Evolutionary conservation across 306 rosid species (phyloP).

Genomic region (Arachis stenosperma): DNA sequence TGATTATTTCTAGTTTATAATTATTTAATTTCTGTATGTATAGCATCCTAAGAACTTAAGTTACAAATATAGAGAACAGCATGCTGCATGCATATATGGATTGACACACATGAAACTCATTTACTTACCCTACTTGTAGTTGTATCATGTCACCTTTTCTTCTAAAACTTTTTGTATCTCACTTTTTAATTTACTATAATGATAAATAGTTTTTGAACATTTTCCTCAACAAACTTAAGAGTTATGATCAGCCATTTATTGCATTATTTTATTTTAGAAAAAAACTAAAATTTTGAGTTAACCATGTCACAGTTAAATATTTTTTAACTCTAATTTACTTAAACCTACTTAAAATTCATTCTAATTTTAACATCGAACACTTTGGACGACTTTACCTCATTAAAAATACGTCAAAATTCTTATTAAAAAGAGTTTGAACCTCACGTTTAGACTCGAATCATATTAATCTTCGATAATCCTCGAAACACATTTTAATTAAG

Average conservation of each 20-base stretch:
- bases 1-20: background rate
- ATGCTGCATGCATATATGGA: conserved; percentile 5
- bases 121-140: background rate
- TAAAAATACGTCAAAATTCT: too few species aligned
- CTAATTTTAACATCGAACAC: too few species aligned
- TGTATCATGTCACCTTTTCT: background rate
- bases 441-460: too few species aligned
- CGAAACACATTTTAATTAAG: too few species aligned
- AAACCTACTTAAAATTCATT: too few species aligned
- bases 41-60: too few species aligned
- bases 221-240: conserved; percentile 29
- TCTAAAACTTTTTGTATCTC: background rate
- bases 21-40: background rate
- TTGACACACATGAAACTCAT: background rate
- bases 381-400: too few species aligned
- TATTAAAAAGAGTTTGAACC: too few species aligned
- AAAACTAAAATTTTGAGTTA: background rate
- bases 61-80: background rate
- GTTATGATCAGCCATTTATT: background rate
- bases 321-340: too few species aligned
- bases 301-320: too few species aligned
- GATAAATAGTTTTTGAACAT: conserved; percentile 9
- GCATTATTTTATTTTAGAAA: conserved; percentile 7
- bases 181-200: conserved; percentile 13
- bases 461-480: too few species aligned